A percentile compares a stretch with the other conserved stretches of the same genome.
These are phyloP conservation scores for Ophiostoma montium DNA, from an alignment of 2,329 filamentous ascomycete species.

Conservation along the genomic window DNA sequence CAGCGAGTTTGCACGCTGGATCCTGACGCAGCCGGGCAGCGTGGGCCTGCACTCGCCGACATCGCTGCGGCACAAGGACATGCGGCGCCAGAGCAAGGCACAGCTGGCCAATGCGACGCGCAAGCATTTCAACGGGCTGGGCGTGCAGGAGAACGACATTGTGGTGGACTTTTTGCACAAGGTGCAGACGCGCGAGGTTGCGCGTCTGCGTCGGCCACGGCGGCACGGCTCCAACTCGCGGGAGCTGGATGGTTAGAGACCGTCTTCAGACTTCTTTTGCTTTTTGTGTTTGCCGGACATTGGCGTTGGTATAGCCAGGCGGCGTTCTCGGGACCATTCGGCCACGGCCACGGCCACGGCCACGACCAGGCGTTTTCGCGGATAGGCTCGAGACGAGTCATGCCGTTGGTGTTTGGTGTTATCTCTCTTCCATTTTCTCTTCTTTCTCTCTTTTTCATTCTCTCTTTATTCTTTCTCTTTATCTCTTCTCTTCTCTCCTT, in stretches of 20 bases:
- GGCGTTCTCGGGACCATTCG: not conserved
- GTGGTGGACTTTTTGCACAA: conserved; percentile 69
- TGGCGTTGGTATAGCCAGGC: conserved; percentile 8
- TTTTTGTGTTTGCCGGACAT: conserved; percentile 10
- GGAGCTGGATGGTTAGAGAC: conserved; percentile 10
- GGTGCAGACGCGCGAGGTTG: conserved; percentile 40
- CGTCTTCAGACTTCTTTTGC: not conserved
- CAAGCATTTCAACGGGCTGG: conserved; percentile 72
- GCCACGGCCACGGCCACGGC: too few relatives aligned
- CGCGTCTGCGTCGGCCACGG: conserved; percentile 11
- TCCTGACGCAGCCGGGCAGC: conserved; percentile 45
- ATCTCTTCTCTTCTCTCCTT: not conserved
- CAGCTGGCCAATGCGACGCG: conserved; percentile 57
- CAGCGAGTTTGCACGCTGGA: conserved; percentile 45
- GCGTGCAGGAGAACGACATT: conserved; percentile 68
- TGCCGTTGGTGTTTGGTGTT: not conserved
- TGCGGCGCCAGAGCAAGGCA: conserved; percentile 55
- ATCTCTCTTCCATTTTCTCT: too few relatives aligned
- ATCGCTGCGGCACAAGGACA: conserved; percentile 52
- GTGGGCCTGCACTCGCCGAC: conserved; percentile 63
- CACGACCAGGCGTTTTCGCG: not conserved
- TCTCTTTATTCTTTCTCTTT: not conserved
- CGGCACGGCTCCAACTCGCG: conserved; percentile 12
- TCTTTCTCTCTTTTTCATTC: not conserved
- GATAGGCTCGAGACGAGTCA: not conserved